These are phyloP conservation scores for Tremellales sp. DNA, from an alignment of 1,284 basidiomycete species.

Conservation along the genomic window DNA sequence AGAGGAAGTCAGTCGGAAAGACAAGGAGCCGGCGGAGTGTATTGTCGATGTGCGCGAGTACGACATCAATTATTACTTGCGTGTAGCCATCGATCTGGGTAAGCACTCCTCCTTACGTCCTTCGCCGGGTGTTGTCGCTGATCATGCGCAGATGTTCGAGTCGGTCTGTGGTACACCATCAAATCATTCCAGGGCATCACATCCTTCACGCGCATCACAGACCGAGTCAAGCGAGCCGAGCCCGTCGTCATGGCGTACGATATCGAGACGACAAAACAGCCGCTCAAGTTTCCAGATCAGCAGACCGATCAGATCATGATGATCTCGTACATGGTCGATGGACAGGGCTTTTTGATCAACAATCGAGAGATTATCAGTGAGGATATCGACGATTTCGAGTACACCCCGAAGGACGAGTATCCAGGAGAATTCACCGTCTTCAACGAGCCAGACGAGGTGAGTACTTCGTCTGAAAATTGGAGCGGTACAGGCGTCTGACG, in stretches of 20 bases:
- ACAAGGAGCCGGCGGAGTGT: constrained; percentile 78
- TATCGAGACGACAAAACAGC: constrained; percentile 98
- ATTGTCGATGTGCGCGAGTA: constrained; percentile 95
- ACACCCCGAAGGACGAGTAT: constrained; percentile 96
- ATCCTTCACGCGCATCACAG: constrained; percentile 65
- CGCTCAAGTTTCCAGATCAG: constrained; percentile 97
- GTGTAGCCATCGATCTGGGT: constrained; percentile 94
- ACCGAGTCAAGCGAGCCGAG: constrained; percentile 96
- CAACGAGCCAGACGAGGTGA: constrained; percentile 88
- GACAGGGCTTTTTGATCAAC: constrained; percentile 92
- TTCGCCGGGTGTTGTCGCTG: background rate
- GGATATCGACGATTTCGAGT: constrained; percentile 98
- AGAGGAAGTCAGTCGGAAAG: constrained; percentile 53
- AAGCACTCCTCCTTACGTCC: constrained; percentile 16
- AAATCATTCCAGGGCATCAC: constrained; percentile 78
- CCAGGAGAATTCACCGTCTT: constrained; percentile 96
- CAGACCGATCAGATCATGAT: constrained; percentile 98
- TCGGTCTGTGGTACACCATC: constrained; percentile 94
- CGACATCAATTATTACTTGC: constrained; percentile 95
- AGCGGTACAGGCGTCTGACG: background rate
- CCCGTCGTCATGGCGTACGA: constrained; percentile 99
- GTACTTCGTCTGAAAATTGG: constrained; percentile 9
- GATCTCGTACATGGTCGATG: constrained; percentile 67
- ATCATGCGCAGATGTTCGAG: constrained; percentile 72
- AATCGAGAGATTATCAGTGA: constrained; percentile 96